Evolutionary conservation across 352 stramenopile genomes (phyloP), one percentile per base, ranked within the genome.

Genomic region (Albugo candida): DNA sequence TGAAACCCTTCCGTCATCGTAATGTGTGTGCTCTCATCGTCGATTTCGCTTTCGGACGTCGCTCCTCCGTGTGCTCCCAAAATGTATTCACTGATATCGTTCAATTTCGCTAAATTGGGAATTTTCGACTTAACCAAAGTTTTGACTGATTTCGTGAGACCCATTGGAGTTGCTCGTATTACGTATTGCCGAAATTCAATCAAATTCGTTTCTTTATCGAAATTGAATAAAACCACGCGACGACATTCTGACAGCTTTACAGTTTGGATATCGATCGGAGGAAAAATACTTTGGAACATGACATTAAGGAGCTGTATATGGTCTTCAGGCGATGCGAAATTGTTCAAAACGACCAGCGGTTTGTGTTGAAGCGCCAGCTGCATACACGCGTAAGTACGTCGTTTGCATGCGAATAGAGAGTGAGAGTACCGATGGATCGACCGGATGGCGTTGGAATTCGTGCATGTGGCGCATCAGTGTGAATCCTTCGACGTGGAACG

Each of bases 221-320:
- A 94, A 67, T 98, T 83, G 59, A 98, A 97, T 31, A 98, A 67
- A 45, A 99, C 92, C 18, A 99, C 92, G 41, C 95, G 84, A 52
- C 93, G 72, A 66, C 93, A 98, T 41, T 98, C 91, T 31, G 68
- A 66, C 13, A 98, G 77, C 57, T 88, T 81, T 13, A 99, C 91
- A 1, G 81, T 97, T 39, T 94, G 78, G 34, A 99, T 93, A 64
- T 99, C 96, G 58, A 98, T 97, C 2, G 94, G 78, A 36, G 94
- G 94, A 56, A 98, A 99, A 92, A 99, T 97, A 60, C 97, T 97
- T 65, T 98, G 93, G 63, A 99, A 98, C 16, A 93, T 98, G 57
- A 97, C 92, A 52, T 95, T 94, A 82, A 98, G 94, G 6, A 99
- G 60, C 72, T 85, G 83, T 46, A 85, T 77, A 57, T 89, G 77